A percentile compares a stretch with the other conserved stretches of the same genome.
These are phyloP conservation scores for Penicillium manginii DNA, from an alignment of 495 filamentous ascomycete species.

Conservation along the genomic window DNA sequence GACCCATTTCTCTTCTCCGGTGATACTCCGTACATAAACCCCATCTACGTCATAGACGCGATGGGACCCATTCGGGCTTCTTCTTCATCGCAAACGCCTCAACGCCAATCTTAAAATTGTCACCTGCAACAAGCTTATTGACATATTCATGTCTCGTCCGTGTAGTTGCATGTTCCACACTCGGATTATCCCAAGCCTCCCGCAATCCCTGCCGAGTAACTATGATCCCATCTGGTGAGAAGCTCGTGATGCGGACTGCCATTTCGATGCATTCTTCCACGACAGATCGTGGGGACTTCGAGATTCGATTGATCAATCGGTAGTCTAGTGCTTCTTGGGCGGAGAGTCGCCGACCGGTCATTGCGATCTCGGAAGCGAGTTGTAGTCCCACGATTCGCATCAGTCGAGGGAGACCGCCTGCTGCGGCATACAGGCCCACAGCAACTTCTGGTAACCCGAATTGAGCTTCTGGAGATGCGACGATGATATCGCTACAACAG, in stretches of 20 bases:
- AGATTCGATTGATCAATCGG: slow-evolving; percentile 66
- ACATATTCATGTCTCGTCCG: slow-evolving; percentile 57
- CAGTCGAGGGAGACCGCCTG: slow-evolving; percentile 70
- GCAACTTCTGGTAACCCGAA: slow-evolving; percentile 69
- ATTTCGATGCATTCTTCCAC: slow-evolving; percentile 32
- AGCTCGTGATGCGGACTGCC: slow-evolving; percentile 32
- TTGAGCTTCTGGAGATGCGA: slow-evolving; percentile 55
- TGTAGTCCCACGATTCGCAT: slow-evolving; percentile 61
- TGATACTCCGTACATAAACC: background rate
- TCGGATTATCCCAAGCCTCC: slow-evolving; percentile 65
- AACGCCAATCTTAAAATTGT: slow-evolving; percentile 77
- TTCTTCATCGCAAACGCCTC: slow-evolving; percentile 75
- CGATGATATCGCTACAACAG: slow-evolving; percentile 56
- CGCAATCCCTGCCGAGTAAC: slow-evolving; percentile 65
- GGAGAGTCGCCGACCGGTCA: slow-evolving; percentile 59
- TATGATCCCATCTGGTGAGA: slow-evolving; percentile 72
- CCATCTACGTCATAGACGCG: slow-evolving; percentile 7
- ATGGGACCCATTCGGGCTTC: slow-evolving; percentile 62
- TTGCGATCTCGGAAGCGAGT: slow-evolving; percentile 67
- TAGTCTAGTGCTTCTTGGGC: slow-evolving; percentile 61
- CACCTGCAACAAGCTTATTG: slow-evolving; percentile 58
- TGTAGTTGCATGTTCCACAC: slow-evolving; percentile 63
- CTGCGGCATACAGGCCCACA: slow-evolving; percentile 66
- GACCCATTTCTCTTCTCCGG: background rate
- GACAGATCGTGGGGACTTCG: slow-evolving; percentile 51